These are phyloP conservation scores for Pyrenochaeta sp. DNA, from an alignment of 2,329 filamentous ascomycete species.

Conservation along the genomic window DNA sequence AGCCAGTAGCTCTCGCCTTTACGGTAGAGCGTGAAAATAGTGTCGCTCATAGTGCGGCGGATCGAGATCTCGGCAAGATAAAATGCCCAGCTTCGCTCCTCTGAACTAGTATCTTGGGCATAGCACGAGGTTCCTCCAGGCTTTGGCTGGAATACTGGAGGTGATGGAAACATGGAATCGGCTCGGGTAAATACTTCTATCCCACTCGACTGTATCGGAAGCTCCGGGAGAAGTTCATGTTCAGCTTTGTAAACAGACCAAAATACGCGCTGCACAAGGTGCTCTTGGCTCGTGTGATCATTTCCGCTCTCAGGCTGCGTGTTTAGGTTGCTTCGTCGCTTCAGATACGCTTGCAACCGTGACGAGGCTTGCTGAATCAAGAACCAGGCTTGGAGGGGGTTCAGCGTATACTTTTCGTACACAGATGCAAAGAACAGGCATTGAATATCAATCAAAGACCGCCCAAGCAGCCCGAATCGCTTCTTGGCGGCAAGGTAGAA, in stretches of 20 bases:
- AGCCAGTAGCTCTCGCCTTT: slow-evolving; percentile 11
- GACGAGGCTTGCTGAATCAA: slow-evolving; percentile 5
- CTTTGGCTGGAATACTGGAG: not conserved
- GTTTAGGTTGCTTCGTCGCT: not conserved
- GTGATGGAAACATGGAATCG: slow-evolving; percentile 9
- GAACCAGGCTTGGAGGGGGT: slow-evolving; percentile 8
- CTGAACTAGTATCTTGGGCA: not conserved
- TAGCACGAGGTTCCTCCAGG: not conserved
- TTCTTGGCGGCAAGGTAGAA: slow-evolving; percentile 11
- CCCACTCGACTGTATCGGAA: slow-evolving; percentile 7
- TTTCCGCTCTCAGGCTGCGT: not conserved
- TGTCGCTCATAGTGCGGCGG: slow-evolving; percentile 28
- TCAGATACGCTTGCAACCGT: slow-evolving; percentile 6
- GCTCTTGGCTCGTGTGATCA: not conserved
- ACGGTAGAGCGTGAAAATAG: not conserved
- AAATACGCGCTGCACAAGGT: slow-evolving; percentile 10
- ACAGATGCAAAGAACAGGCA: slow-evolving; percentile 9
- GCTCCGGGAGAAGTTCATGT: slow-evolving; percentile 4
- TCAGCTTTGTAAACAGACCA: slow-evolving; percentile 15
- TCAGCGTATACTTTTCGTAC: slow-evolving; percentile 9
- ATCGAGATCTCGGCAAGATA: slow-evolving; percentile 5
- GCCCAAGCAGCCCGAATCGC: slow-evolving; percentile 1
- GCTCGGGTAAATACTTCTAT: slow-evolving; percentile 6
- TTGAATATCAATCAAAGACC: slow-evolving; percentile 6
- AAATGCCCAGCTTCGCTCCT: slow-evolving; percentile 12